Evolutionary conservation across 257 asterid species (phyloP).

Genomic region (Plantago ovata): DNA sequence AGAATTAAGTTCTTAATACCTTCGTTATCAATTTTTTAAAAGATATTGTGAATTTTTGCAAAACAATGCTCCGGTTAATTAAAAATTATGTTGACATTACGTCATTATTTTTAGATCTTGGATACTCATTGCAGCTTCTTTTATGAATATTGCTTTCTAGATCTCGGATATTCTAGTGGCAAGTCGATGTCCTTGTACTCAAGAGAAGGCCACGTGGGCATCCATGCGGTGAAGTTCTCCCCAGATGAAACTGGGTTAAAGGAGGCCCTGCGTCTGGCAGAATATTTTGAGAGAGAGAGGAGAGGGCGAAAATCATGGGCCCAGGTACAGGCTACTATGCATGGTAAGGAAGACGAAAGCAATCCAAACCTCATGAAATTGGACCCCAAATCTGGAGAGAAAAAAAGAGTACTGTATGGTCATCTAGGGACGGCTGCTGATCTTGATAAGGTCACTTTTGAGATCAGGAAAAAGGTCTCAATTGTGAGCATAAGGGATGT

Average conservation of each 20-base stretch:
- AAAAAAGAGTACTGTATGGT: constrained; percentile 64
- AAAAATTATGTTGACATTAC: too few relatives aligned
- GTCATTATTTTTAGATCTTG: background rate
- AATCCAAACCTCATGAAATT: constrained; percentile 63
- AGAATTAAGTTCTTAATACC: too few relatives aligned
- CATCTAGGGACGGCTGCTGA: constrained; percentile 73
- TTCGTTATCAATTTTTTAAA: too few relatives aligned
- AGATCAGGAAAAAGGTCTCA: constrained; percentile 67
- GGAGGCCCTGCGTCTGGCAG: constrained; percentile 70
- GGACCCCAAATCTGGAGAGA: constrained; percentile 63
- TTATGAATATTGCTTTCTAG: constrained; percentile 41
- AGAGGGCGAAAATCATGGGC: constrained; percentile 72
- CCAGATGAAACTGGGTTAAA: constrained; percentile 58
- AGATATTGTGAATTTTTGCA: background rate
- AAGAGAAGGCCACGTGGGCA: constrained; percentile 83
- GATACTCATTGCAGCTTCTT: constrained; percentile 11
- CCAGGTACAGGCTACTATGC: constrained; percentile 42
- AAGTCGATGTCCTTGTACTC: constrained; percentile 74
- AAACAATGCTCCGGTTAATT: too few relatives aligned
- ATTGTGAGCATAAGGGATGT: constrained; percentile 58
- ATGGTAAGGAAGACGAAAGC: constrained; percentile 64
- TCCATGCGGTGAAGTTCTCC: constrained; percentile 64
- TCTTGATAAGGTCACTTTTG: constrained; percentile 72
- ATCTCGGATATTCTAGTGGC: constrained; percentile 71
- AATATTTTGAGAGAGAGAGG: constrained; percentile 59